Conservation (phyloP, 495 filamentous ascomycete genomes). For the Hypoxylon trugodes region DNA sequence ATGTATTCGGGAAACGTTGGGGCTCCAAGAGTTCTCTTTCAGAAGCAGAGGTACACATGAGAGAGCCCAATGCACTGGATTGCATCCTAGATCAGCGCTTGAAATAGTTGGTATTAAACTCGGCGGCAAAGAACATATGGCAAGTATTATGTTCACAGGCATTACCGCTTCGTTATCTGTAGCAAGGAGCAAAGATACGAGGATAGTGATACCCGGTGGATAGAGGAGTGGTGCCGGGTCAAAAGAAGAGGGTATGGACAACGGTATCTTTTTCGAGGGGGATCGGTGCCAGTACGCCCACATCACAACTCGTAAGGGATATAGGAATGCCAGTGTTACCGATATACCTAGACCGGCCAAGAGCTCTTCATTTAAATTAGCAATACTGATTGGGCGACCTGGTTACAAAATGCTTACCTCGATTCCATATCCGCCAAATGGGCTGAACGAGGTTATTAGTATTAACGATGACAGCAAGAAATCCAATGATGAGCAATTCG, state of each 20-base stretch:
- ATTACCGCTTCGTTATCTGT: conserved; percentile 63
- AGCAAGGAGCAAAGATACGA: conserved; percentile 80
- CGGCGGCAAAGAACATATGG: conserved; percentile 78
- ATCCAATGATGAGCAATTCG: conserved; percentile 55
- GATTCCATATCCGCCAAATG: conserved; percentile 43
- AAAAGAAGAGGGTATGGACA: conserved; percentile 73
- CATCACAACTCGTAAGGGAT: conserved; percentile 55
- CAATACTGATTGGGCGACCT: background rate
- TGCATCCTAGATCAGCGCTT: conserved; percentile 45
- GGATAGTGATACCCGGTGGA: conserved; percentile 76
- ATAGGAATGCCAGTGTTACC: conserved; percentile 46
- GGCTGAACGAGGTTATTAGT: conserved; percentile 47
- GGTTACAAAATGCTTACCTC: conserved; percentile 43
- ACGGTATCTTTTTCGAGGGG: conserved; percentile 47
- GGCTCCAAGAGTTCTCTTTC: conserved; percentile 9
- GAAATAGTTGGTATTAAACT: conserved; percentile 69
- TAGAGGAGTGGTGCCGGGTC: conserved; percentile 94
- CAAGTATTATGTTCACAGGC: conserved; percentile 81
- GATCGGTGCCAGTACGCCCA: conserved; percentile 53
- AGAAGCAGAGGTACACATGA: conserved; percentile 68
- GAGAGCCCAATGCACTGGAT: conserved; percentile 75
- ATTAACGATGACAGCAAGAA: conserved; percentile 50
- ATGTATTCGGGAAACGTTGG: background rate
- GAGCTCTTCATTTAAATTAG: conserved; percentile 46
- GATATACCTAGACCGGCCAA: conserved; percentile 30